Evolutionary conservation across 352 stramenopile genomes (phyloP), one percentile per base, ranked within the genome.

Genomic region (Pythium phragmitis): DNA sequence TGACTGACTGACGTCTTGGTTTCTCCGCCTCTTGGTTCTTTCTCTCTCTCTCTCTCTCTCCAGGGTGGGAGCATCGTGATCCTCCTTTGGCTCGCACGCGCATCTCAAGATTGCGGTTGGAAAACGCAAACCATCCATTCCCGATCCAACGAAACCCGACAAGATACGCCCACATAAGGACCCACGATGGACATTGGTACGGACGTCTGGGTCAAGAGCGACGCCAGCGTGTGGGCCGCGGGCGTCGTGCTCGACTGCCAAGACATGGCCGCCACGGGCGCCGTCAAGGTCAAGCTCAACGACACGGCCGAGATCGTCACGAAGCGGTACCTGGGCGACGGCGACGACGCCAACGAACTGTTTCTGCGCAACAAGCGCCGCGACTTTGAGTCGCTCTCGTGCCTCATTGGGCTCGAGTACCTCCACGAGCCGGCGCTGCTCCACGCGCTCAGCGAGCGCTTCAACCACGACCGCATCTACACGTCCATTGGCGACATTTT

Each of bases 401-500:
- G 83, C 50, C 83, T 96, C 69, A 92, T 87, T 28, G 73, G 68
- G 4, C 81, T 96, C 48, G 82, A 92, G 50, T 86, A 96, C 53
- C 61, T 96, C 61, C 87, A 96, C 61, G 87, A 95, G 65, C 80
- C 88, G 9, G 83, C 85, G 60, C 71, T 96, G 52, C 68, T 96
- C 17, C 80, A 94, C 60, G 87, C 85, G 33, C 74, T 96, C 16
- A 81, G 74, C 53, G 81, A 93, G 46, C 85, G 88, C 19, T 96
- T 94, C 47, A 52, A 55, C 16, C 59, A 80, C 46, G 81, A 95
- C 68, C 59, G 82, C 59, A 94, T 96, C 69, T 96, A 96, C 73
- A 96, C 88, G 14, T 92, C 79, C 4, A 94, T 94, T 58, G 88
- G 87, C 30, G 82, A 92, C 62, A 94, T 96, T 60, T 63, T 96